Percentiles rank a stretch among this genome's conserved stretches.
phyloP scores from a whole-genome alignment of 1,284 basidiomycete genomes.

The Pascua guehoae region DNA sequence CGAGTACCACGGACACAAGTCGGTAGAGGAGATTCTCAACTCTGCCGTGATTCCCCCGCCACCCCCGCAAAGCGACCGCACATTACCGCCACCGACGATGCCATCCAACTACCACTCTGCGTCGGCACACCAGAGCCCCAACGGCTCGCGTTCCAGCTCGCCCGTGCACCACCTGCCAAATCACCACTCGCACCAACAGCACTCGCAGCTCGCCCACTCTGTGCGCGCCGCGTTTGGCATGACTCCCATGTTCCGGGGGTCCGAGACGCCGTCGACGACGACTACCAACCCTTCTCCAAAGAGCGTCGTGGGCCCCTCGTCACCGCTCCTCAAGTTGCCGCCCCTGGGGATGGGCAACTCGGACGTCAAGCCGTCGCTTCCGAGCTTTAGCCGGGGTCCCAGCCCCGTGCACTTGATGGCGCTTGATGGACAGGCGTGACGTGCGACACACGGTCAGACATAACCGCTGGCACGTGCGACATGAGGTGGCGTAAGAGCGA shows the following conservation, averaged over 20 bases:
- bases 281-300: constrained; percentile 23
- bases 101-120: constrained; percentile 36
- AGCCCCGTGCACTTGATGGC: constrained; percentile 25
- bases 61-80: constrained; percentile 33
- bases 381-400: constrained; percentile 16
- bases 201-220: constrained; percentile 50
- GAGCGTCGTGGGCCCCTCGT: constrained; percentile 22
- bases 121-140: constrained; percentile 42
- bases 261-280: constrained; percentile 14
- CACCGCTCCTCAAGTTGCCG: constrained; percentile 32
- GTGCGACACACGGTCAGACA: background rate
- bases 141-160: constrained; percentile 39
- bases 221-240: constrained; percentile 81
- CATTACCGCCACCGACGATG: constrained; percentile 41
- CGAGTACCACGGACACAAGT: constrained; percentile 24
- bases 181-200: constrained; percentile 7
- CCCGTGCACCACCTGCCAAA: constrained; percentile 31
- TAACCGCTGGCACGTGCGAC: too few species aligned
- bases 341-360: constrained; percentile 28
- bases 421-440: constrained; percentile 20
- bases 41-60: constrained; percentile 44
- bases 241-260: constrained; percentile 67
- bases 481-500: too few species aligned
- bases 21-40: constrained; percentile 51
- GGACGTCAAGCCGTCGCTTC: constrained; percentile 17